Conservation (phyloP, 2,329 filamentous ascomycete species). For the Daldinia eschscholtzii region DNA sequence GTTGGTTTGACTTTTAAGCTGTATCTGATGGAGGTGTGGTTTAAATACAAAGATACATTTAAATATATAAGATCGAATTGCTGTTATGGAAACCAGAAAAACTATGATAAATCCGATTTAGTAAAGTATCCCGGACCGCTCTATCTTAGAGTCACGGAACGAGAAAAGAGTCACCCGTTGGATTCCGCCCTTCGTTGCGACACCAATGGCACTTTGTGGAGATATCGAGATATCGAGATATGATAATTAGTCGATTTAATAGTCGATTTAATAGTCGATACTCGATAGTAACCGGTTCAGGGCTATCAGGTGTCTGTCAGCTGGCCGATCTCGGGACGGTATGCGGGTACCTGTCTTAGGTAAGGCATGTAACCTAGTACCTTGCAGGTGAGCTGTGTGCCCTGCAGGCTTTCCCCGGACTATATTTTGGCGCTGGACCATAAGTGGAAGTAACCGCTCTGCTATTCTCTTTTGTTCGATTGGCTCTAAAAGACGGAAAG, state of each 20-base stretch:
- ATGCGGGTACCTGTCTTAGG: slow-evolving; percentile 29
- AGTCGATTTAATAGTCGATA: no score
- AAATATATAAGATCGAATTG: background rate
- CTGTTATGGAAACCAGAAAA: background rate
- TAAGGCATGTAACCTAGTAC: slow-evolving; percentile 9
- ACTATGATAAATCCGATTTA: background rate
- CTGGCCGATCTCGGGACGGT: slow-evolving; percentile 16
- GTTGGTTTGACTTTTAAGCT: background rate
- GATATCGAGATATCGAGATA: slow-evolving; percentile 11
- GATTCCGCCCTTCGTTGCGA: slow-evolving; percentile 20
- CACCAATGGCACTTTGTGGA: slow-evolving; percentile 21
- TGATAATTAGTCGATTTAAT: background rate
- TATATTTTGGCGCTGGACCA: slow-evolving; percentile 12
- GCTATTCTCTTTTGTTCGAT: slow-evolving; percentile 16
- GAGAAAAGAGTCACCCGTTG: slow-evolving; percentile 27
- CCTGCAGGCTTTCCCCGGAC: slow-evolving; percentile 37
- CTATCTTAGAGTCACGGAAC: background rate
- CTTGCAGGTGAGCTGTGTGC: slow-evolving; percentile 24
- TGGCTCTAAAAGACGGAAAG: slow-evolving; percentile 11
- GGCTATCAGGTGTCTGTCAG: slow-evolving; percentile 25
- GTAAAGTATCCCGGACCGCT: background rate
- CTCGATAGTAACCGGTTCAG: background rate
- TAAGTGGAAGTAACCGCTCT: slow-evolving; percentile 24
- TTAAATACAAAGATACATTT: background rate
- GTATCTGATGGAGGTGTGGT: background rate